Conservation (phyloP, 176 grass and related monocot genomes). For the Oryza glumipatula region DNA sequence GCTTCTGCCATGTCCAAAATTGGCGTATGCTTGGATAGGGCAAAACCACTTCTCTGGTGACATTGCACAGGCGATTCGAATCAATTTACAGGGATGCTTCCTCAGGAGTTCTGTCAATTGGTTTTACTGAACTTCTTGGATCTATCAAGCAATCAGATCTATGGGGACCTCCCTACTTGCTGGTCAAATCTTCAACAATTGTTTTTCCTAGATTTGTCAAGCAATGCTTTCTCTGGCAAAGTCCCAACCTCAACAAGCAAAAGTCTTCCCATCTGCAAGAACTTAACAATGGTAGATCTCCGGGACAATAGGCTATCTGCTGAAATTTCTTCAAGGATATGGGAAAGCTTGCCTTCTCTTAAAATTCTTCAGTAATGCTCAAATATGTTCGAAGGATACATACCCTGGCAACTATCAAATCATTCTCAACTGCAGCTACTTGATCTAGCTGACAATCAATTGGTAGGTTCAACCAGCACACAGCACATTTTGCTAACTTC, state of each 20-base stretch:
- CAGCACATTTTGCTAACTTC: neutral
- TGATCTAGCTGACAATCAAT: neutral
- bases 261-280: neutral
- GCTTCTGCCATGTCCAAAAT: neutral
- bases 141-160: neutral
- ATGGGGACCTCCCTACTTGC: neutral
- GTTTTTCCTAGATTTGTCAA: neutral
- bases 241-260: neutral
- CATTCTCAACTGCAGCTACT: slow-evolving; percentile 22
- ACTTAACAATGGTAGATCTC: slow-evolving; percentile 1
- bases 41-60: neutral
- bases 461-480: neutral
- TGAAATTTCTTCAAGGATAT: slow-evolving; percentile 18
- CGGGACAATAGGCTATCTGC: neutral
- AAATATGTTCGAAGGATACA: neutral
- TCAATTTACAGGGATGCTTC: neutral
- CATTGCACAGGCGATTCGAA: neutral
- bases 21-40: no score
- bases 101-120: neutral
- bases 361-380: neutral
- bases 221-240: neutral
- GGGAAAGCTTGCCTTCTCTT: neutral
- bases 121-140: neutral
- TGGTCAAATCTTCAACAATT: neutral
- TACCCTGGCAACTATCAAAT: neutral